Evolutionary conservation across 2,329 filamentous ascomycete species (phyloP), one percentile per base, ranked within the genome.

Genomic region (Colletotrichum zoysiae): DNA sequence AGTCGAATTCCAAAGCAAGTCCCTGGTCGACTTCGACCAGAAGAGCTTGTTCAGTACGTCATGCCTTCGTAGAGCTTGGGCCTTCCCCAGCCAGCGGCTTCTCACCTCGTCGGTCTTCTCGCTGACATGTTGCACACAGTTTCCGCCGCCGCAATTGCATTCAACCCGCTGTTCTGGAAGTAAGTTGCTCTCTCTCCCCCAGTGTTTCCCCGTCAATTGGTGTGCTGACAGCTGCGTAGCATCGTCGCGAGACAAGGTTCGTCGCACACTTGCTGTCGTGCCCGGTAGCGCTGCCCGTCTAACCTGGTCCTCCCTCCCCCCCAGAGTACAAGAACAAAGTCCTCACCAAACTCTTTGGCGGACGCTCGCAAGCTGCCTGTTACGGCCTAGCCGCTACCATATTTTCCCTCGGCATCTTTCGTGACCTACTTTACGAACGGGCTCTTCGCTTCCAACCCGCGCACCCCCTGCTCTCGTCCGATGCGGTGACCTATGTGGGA

Each of bases 131-230:
- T 70, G 53, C 23, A 23, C 60, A 70, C 76, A 97, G 95, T 96
- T 76, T 93, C 94, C 76, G 93, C 91, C 59, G 87, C 86, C 67
- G 89, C 93, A 65, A 97, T 99, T 83, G 88, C 92, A 60, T 98
- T 99, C 84, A 99, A 99, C 83, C 96, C 96, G 30, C 92, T 96
- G n/a, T 98, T 98, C 83, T 99, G 96, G 96, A 99, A 99, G 95
- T 97, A 88, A 86, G 93, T 88, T 56, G 66, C 53, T 63, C 55
- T 58, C 53, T 63, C 55, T 58, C 46, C 50, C 30, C 50, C 30
- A 23, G 18, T n/a, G 26, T 9, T 20, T 33, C 51, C n/a, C 30
- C 12, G 68, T 71, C 66, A 75, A 73, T 65, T 55, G 69, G 38
- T 66, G 58, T 67, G 74, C 83, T 86, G 78, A 86, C 79, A 67